Evolutionary conservation across 1,284 basidiomycete species (phyloP).

Genomic region (Pulchroboletus neoregius): DNA sequence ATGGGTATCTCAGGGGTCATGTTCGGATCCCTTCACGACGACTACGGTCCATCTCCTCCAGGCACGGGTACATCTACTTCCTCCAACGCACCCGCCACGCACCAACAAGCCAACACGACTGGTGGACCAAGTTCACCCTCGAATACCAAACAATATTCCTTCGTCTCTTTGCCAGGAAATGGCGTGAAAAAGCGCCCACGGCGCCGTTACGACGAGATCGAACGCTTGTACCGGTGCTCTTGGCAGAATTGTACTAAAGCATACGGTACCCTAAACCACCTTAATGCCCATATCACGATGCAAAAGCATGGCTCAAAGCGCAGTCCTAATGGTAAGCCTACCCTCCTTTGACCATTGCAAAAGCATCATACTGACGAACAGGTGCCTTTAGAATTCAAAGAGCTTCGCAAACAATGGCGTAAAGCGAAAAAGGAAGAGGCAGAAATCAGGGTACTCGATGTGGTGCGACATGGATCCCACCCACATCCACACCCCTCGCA

Average conservation of each 20-base stretch:
- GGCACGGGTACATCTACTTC: slow-evolving; percentile 54
- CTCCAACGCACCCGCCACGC: slow-evolving; percentile 34
- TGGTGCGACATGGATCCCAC: slow-evolving; percentile 15
- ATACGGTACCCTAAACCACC: slow-evolving; percentile 86
- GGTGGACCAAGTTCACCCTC: slow-evolving; percentile 28
- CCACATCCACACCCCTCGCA: slow-evolving; percentile 20
- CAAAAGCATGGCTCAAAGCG: slow-evolving; percentile 86
- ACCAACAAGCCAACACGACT: slow-evolving; percentile 13
- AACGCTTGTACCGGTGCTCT: slow-evolving; percentile 82
- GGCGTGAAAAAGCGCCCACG: slow-evolving; percentile 79
- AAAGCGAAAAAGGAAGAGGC: slow-evolving; percentile 82
- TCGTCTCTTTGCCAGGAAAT: slow-evolving; percentile 75
- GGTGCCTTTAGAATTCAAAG: slow-evolving; percentile 82
- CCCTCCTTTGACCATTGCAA: background rate
- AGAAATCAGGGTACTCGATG: slow-evolving; percentile 29
- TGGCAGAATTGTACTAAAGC: slow-evolving; percentile 83
- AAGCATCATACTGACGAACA: slow-evolving; percentile 11
- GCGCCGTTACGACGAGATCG: slow-evolving; percentile 86
- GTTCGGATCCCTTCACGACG: slow-evolving; percentile 42
- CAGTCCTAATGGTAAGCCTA: slow-evolving; percentile 67
- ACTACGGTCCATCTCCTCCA: slow-evolving; percentile 55
- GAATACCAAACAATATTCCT: slow-evolving; percentile 71
- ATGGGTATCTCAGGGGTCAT: slow-evolving; percentile 36
- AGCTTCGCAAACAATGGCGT: slow-evolving; percentile 93
- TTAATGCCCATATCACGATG: slow-evolving; percentile 92